A percentile compares a stretch with the other conserved stretches of the same genome.
phyloP scores from a whole-genome alignment of 306 rosid genomes.

The barrel medic (Medicago truncatula) region DNA sequence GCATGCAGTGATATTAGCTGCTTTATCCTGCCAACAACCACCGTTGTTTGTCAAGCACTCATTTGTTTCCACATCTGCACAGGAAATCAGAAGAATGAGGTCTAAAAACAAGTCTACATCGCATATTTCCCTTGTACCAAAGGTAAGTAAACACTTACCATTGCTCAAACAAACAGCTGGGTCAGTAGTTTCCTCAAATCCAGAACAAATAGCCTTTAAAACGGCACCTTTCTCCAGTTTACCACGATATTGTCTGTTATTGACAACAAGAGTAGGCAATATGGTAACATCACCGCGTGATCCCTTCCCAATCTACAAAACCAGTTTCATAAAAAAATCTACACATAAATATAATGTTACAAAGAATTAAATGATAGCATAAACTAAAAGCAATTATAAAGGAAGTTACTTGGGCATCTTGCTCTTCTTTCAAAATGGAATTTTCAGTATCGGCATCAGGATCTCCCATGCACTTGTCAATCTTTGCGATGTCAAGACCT shows the following conservation, averaged over 20 bases:
- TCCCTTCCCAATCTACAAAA: constrained; percentile 89
- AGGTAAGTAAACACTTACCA: constrained; percentile 53
- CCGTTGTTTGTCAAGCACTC: constrained; percentile 94
- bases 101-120: constrained; percentile 2
- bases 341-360: too few relatives aligned
- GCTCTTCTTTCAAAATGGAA: constrained; percentile 93
- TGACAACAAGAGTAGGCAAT: constrained; percentile 97
- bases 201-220: constrained; percentile 95
- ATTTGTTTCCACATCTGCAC: constrained; percentile 91
- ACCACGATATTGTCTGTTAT: constrained; percentile 98
- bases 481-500: constrained; percentile 82
- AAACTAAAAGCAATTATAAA: constrained; percentile 1
- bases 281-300: constrained; percentile 97
- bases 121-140: constrained; percentile 17
- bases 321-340: not conserved
- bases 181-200: constrained; percentile 98
- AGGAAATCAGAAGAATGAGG: constrained; percentile 21
- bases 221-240: constrained; percentile 96
- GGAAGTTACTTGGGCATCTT: constrained; percentile 84
- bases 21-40: constrained; percentile 92
- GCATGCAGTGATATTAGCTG: constrained; percentile 93
- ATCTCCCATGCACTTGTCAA: constrained; percentile 94
- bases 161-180: constrained; percentile 96
- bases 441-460: constrained; percentile 76
- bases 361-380: constrained; percentile 30